Base-by-base conservation (phyloP, 495 filamentous ascomycete genomes). In the Penicillium silybi region DNA sequence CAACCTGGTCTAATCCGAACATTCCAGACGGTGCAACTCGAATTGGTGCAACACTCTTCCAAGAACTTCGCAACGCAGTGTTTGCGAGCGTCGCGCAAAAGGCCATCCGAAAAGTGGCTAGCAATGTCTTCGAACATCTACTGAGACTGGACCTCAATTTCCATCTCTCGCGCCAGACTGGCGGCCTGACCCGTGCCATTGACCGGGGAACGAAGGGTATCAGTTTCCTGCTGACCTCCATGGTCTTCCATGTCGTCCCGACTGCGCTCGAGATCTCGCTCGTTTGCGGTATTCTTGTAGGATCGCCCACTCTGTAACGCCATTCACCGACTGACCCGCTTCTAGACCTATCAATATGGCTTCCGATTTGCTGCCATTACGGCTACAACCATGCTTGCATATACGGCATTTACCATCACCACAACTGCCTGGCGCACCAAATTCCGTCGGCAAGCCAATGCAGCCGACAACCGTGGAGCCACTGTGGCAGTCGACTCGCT, bases 151-250 rank as follows among this genome's bases (percentile, higher is more conserved):
- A 97, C 63, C 78, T 97, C 22, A 90, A 86, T 67, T 98, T 98
- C 68, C 93, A 98, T 61, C 80, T 98, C 22, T 84, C 85, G 11
- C 88, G 92, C 45, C 93, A 97, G 73, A 97, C 95, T 8, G 93
- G 93, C 32, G 93, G 95, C 6, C 67, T 98, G 44, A 97, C 90
- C 13, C 80, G 95, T 56, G 95, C 95, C 35, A 96, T 98, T 57
- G 93, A 98, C 63, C 84, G 93, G 52, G 93, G 93, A 55, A 97
- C 93, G 2, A 97, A 97, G 69, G 93, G 93, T 23, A 98, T 98
- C 63, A 96, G 90, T 69, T 98, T 97, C 64, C 68, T 97, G 50
- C 77, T 97, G 48, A 95, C 89, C 8, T 96, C 92, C 35, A 97
- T 98, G 93, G 91, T 98, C 32, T 97, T 98, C 62, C 95, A 97